Evolutionary conservation across 164 flowering plant genomes (phyloP).

Genomic region (Kingdonia uniflora): DNA sequence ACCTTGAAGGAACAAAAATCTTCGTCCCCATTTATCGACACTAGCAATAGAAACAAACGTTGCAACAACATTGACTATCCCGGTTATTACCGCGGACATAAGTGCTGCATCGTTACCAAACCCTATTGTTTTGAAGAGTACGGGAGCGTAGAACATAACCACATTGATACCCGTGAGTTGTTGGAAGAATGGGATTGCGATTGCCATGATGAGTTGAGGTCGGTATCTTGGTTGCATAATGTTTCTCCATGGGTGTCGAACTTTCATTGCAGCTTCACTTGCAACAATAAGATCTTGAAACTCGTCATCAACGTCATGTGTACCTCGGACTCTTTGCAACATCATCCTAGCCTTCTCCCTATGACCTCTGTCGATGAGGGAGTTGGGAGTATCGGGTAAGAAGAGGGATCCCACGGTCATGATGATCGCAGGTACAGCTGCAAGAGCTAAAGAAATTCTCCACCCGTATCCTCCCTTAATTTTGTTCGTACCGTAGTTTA

Average conservation of each 20-base stretch:
- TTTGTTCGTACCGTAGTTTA: conserved; percentile 10
- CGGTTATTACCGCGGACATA: conserved; percentile 11
- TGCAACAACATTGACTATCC: conserved; percentile 10
- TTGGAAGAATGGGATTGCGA: conserved; percentile 20
- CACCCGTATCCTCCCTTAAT: conserved; percentile 12
- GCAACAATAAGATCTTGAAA: conserved; percentile 16
- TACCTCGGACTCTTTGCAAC: conserved; percentile 11
- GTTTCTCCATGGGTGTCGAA: conserved; percentile 22
- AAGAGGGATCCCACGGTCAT: conserved; percentile 7
- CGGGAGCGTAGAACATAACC: conserved; percentile 16
- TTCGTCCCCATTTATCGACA: conserved; percentile 6
- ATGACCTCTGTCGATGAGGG: conserved; percentile 15
- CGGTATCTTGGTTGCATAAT: conserved; percentile 12
- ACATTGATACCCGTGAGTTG: not conserved
- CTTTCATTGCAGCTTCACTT: conserved; percentile 13
- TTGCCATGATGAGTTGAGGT: conserved; percentile 21
- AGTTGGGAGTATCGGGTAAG: conserved; percentile 15
- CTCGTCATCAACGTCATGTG: conserved; percentile 15
- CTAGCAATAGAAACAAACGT: conserved; percentile 7
- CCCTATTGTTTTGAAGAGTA: conserved; percentile 13
- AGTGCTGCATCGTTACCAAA: conserved; percentile 15
- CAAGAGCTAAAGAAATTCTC: conserved; percentile 13
- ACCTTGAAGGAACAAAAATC: conserved; percentile 8
- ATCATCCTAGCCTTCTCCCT: conserved; percentile 6
- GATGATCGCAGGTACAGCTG: conserved; percentile 12